Base-by-base conservation (phyloP, 495 filamentous ascomycete genomes). In the Clohesyomyces aquaticus region DNA sequence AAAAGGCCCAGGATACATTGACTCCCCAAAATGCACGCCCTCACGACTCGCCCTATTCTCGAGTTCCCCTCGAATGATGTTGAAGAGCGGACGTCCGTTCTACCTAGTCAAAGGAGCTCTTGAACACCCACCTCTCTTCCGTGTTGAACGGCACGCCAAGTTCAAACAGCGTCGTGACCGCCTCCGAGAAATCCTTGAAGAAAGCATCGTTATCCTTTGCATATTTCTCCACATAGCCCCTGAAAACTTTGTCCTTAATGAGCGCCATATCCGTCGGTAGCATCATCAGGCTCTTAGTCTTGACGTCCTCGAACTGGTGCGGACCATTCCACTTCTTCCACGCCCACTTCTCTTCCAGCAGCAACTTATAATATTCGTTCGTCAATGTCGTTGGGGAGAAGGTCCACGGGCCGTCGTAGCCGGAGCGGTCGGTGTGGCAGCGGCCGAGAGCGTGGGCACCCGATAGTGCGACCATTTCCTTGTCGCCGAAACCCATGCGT, bases 401-500 rank as follows among this genome's bases (percentile, higher is more conserved):
- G 70, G 91, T 91, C 94, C 94, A 98, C 41, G 93, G 94, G 0
- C 94, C 94, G 1, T 89, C 87, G 78, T 84, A 98, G 54, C 94
- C 94, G 67, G 83, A 88, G 64, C 93, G 91, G 77, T 95, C 87
- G 8, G 87, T 80, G 82, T 98, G 94, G 78, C 91, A 96, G 43
- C 94, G 87, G 45, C 94, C 94, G 11, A 98, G 82, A 19, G 94
- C 91, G 81, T 98, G 94, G 32, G 91, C 94, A 63, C 94, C 94
- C 27, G 80, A 78, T 60, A 98, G 82, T 27, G 94, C 94, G 28
- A 97, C 93, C 70, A 97, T 97, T 77, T 98, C 93, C 51, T 87
- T 88, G 79, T 98, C 94, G 77, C 95, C 87, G 83, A 98, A 98
- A 61, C 94, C 94, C 93, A 97, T 97, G 75, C 93, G 91, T 75